phyloP scores from a whole-genome alignment of 2,329 filamentous ascomycete species.

The Pseudomassariella vexata region DNA sequence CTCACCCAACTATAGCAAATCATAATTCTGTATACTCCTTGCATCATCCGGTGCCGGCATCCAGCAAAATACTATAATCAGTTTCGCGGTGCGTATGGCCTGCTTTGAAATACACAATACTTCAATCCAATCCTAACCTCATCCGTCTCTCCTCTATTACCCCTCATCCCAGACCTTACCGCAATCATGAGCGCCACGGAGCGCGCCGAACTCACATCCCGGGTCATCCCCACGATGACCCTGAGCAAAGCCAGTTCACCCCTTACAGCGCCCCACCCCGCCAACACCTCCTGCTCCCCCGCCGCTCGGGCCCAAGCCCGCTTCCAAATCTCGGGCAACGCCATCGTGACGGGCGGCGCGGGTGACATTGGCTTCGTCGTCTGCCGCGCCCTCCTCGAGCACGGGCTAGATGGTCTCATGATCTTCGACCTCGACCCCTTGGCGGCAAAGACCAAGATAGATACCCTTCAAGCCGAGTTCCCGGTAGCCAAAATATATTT shows the following conservation, averaged over 20 bases:
- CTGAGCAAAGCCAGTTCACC: constrained; percentile 5
- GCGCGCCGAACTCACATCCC: constrained; percentile 5
- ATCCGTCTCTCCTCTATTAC: too few species aligned
- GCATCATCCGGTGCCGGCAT: too few species aligned
- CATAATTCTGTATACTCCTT: too few species aligned
- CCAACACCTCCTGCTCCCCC: neutral
- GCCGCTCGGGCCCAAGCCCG: constrained; percentile 14
- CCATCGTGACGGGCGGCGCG: constrained; percentile 58
- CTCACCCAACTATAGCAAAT: too few species aligned
- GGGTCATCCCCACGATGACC: constrained; percentile 7
- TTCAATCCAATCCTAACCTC: too few species aligned
- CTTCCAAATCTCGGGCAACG: constrained; percentile 26
- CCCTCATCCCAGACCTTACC: too few species aligned
- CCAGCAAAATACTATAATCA: too few species aligned
- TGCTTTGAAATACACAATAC: too few species aligned
- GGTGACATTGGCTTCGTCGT: constrained; percentile 56
- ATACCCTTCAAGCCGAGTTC: constrained; percentile 43
- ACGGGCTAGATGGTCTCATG: constrained; percentile 53
- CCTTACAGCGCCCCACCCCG: constrained; percentile 3
- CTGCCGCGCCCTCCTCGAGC: constrained; percentile 60
- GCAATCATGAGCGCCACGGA: constrained; percentile 1
- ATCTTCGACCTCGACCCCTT: constrained; percentile 54
- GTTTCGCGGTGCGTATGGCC: too few species aligned
- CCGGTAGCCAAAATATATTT: constrained; percentile 43
- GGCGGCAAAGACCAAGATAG: constrained; percentile 32